Evolutionary conservation across 2,329 filamentous ascomycete species (phyloP), one percentile per base, ranked within the genome.

Genomic region (Penicillium hesseltinei): DNA sequence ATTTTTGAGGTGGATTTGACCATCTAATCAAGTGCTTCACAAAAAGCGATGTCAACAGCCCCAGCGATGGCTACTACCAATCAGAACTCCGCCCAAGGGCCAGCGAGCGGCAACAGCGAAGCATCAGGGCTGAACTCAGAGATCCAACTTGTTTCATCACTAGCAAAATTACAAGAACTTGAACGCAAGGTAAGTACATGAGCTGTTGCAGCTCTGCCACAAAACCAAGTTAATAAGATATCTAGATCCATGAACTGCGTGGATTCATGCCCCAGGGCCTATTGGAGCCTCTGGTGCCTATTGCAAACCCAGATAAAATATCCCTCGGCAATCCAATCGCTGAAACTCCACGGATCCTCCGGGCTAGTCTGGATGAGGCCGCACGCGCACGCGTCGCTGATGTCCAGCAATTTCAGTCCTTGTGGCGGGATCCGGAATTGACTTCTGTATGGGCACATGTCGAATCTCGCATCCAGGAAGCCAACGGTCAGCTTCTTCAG

Each of bases 241-340:
- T 13, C 15, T 52, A 79, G 76, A 75, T 79, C 50, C 75, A 77
- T 51, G 69, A 73, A 59, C 67, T 80, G 17, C 77, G 77, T 46
- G 70, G 69, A 25, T 66, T 78, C 19, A 65, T 79, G 31, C 77
- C 77, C 4, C 72, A 71, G 21, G 73, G 74, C 27, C 57, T 78
- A 11, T 63, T 78, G 36, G 73, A 75, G 13, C 76, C 76, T 4
- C 56, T 78, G 13, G 63, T 67, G 3, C 73, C 75, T n/a, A 70
- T 77, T 29, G 64, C 74, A 36, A 72, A 73, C 38, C 73, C 73
- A 9, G 58, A 63, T 7, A 62, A 62, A 10, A 66, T 60, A 15
- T 54, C 59, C 11, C 23, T 60, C 1, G 44, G 60, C 7, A 68
- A 62, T 8, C 39, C 62, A 19, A 51, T 65, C 6, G 69, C 73